Percentiles rank a stretch among this genome's conserved stretches.
These are phyloP conservation scores for Cetraspora pellucida DNA, from an alignment of 192 early-diverging fungal genomes.

Conservation along the genomic window DNA sequence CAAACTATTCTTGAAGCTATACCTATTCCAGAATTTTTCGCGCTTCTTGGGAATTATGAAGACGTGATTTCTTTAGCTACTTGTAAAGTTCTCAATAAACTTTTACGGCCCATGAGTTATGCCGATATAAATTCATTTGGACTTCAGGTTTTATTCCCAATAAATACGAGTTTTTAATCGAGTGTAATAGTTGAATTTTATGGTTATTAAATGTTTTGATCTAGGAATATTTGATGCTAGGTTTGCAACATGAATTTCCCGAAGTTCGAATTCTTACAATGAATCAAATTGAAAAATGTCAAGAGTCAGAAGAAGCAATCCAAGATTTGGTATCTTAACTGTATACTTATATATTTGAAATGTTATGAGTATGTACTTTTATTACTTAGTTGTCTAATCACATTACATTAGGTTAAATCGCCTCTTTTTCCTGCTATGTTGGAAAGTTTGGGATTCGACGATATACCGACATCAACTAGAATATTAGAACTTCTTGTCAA, in stretches of 20 bases:
- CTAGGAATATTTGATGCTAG: conserved; percentile 40
- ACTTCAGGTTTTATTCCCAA: conserved; percentile 28
- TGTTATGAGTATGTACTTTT: background rate
- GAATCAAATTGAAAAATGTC: conserved; percentile 49
- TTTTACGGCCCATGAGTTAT: conserved; percentile 38
- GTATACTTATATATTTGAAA: background rate
- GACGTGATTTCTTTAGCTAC: conserved; percentile 23
- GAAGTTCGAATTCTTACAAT: conserved; percentile 47
- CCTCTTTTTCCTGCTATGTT: conserved; percentile 37
- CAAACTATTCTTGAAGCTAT: conserved; percentile 24
- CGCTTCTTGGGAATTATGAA: conserved; percentile 14
- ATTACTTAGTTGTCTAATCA: background rate
- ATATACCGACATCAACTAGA: conserved; percentile 36
- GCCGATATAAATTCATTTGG: conserved; percentile 13
- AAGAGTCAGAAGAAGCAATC: conserved; percentile 32
- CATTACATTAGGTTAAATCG: conserved; percentile 37
- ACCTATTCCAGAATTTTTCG: conserved; percentile 32
- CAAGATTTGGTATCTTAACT: conserved; percentile 38
- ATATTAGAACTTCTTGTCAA: conserved; percentile 41
- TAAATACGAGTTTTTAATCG: conserved; percentile 6
- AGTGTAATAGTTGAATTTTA: background rate
- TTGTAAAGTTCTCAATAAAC: conserved; percentile 39
- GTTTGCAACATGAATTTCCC: conserved; percentile 39
- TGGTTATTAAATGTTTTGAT: background rate
- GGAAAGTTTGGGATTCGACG: conserved; percentile 42